Percentiles rank a stretch among this genome's conserved stretches.
These are phyloP conservation scores for Coprinopsis sp. DNA, from an alignment of 768 basidiomycete species.

Conservation along the genomic window DNA sequence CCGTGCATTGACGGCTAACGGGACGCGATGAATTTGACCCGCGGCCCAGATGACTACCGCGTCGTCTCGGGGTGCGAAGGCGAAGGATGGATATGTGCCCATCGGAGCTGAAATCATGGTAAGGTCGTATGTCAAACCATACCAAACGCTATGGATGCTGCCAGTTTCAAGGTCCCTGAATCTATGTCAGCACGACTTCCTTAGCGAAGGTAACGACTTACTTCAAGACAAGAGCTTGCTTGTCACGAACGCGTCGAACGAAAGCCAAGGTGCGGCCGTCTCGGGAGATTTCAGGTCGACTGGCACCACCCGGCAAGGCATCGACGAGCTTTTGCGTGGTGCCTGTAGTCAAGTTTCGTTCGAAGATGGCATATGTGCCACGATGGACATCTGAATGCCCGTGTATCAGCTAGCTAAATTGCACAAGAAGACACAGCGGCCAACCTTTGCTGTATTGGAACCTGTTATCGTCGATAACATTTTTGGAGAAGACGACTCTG, in stretches of 20 bases:
- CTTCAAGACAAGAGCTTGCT: conserved; percentile 70
- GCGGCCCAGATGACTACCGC: conserved; percentile 72
- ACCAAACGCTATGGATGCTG: conserved; percentile 59
- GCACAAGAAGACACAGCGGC: neutral
- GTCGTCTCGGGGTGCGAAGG: conserved; percentile 56
- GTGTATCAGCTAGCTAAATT: neutral
- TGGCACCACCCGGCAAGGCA: conserved; percentile 66
- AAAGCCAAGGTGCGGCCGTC: conserved; percentile 70
- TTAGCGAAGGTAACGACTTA: conserved; percentile 25
- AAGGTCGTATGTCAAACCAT: conserved; percentile 69
- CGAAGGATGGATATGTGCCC: conserved; percentile 76
- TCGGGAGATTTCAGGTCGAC: conserved; percentile 62
- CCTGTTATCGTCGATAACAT: conserved; percentile 44
- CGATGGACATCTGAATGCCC: conserved; percentile 51
- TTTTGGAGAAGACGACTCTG: conserved; percentile 60
- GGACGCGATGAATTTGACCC: conserved; percentile 62
- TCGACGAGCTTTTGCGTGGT: conserved; percentile 48
- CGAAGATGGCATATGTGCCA: conserved; percentile 69
- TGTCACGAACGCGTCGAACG: conserved; percentile 68
- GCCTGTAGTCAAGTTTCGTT: conserved; percentile 57
- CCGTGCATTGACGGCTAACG: conserved; percentile 43
- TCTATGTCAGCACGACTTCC: neutral
- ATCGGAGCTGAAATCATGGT: conserved; percentile 62
- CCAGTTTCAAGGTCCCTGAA: conserved; percentile 63
- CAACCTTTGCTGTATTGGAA: conserved; percentile 68